Conservation (phyloP, 805 yeast genomes). For the Saccharomycopsis schoenii region DNA sequence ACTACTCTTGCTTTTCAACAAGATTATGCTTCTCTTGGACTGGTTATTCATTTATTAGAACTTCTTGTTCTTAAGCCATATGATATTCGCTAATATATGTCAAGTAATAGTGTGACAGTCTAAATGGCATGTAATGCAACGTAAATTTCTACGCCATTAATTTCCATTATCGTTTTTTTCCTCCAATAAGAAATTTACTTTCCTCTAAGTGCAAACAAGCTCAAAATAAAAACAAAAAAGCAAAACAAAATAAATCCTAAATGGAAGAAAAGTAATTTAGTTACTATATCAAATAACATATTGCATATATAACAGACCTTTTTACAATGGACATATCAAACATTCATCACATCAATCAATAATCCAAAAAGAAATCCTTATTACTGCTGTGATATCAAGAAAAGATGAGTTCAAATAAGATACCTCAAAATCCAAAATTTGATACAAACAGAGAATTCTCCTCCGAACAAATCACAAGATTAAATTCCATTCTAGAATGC, state of each 20-base stretch:
- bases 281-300: no score
- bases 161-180: background rate
- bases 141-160: background rate
- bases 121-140: background rate
- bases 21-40: slow-evolving; percentile 28
- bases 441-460: slow-evolving; percentile 5
- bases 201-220: background rate
- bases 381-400: no score
- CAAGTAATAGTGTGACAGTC: no score
- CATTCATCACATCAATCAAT: no score
- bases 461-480: slow-evolving; percentile 4
- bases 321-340: no score
- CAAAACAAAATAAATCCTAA: background rate
- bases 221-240: background rate
- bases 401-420: background rate
- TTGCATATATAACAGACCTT: no score
- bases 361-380: no score
- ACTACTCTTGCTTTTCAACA: slow-evolving; percentile 63
- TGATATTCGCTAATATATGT: no score
- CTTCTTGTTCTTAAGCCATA: no score
- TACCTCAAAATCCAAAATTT: background rate
- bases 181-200: background rate
- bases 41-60: background rate
- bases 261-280: background rate
- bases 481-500: slow-evolving; percentile 30